These are phyloP conservation scores for Apiospora rasikravindrae DNA, from an alignment of 2,329 filamentous ascomycete genomes.

Conservation along the genomic window DNA sequence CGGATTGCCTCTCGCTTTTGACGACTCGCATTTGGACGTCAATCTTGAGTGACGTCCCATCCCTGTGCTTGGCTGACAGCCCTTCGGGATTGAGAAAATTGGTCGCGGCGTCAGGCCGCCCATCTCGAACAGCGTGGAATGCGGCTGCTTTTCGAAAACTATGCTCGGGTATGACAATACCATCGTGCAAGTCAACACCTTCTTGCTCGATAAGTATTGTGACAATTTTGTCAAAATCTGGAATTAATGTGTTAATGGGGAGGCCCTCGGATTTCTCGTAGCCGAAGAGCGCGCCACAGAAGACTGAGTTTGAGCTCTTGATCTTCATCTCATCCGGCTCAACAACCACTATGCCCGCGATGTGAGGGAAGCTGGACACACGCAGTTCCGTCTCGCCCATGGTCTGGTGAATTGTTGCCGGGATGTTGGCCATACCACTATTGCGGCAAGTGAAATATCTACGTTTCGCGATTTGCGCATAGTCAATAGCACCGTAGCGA, in stretches of 20 bases:
- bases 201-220: constrained; percentile 86
- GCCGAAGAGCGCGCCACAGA: constrained; percentile 90
- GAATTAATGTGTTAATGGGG: constrained; percentile 79
- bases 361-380: constrained; percentile 94
- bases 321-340: constrained; percentile 79
- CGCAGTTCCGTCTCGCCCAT: constrained; percentile 74
- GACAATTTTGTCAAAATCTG: constrained; percentile 84
- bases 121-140: constrained; percentile 82
- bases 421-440: constrained; percentile 78
- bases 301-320: constrained; percentile 92
- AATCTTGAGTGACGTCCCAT: constrained; percentile 89
- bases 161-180: constrained; percentile 96
- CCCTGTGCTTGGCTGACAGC: constrained; percentile 83
- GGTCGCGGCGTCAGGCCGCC: constrained; percentile 76
- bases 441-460: constrained; percentile 88
- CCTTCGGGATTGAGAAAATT: constrained; percentile 86
- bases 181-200: constrained; percentile 80
- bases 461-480: constrained; percentile 72
- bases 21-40: constrained; percentile 97
- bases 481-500: constrained; percentile 76
- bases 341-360: constrained; percentile 94
- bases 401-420: constrained; percentile 78
- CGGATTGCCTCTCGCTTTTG: constrained; percentile 75
- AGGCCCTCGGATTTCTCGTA: constrained; percentile 83
- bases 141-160: constrained; percentile 90